Conservation (phyloP, 2,329 filamentous ascomycete genomes). For the Colletotrichum filicis region DNA sequence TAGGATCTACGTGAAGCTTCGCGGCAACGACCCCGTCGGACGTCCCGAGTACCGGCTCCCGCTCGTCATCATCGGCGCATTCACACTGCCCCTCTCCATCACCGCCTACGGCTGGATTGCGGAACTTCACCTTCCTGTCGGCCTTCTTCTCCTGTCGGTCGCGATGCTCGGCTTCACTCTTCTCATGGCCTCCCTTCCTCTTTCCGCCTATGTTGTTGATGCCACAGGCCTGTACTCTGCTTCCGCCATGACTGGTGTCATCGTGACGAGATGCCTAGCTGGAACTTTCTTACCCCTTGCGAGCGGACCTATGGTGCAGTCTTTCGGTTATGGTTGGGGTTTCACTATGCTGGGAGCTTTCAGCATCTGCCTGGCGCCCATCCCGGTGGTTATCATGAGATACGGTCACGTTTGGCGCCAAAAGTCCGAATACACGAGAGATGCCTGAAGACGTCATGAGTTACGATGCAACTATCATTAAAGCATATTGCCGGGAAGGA, state of each 20-base stretch:
- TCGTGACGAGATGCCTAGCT: conserved; percentile 65
- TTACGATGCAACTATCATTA: neutral
- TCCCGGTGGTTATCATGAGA: conserved; percentile 60
- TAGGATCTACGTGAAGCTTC: conserved; percentile 62
- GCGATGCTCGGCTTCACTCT: conserved; percentile 57
- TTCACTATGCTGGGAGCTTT: conserved; percentile 57
- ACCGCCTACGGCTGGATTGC: conserved; percentile 63
- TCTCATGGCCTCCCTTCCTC: conserved; percentile 58
- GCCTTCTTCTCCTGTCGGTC: conserved; percentile 54
- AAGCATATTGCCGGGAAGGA: neutral
- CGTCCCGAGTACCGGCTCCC: conserved; percentile 67
- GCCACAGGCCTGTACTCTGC: conserved; percentile 66
- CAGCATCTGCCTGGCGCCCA: conserved; percentile 56
- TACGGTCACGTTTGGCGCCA: conserved; percentile 65
- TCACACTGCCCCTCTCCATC: conserved; percentile 57
- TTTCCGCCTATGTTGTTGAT: conserved; percentile 67
- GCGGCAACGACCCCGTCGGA: conserved; percentile 51
- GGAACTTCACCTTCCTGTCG: conserved; percentile 53
- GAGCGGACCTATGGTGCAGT: conserved; percentile 57
- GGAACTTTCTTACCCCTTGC: conserved; percentile 67
- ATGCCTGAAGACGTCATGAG: conserved; percentile 38
- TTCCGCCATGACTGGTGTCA: conserved; percentile 66
- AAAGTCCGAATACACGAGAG: conserved; percentile 59
- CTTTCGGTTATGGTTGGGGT: conserved; percentile 63
- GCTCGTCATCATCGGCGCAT: conserved; percentile 57